Conservation (phyloP, 1,284 basidiomycete species). For the Tilletia walkeri region DNA sequence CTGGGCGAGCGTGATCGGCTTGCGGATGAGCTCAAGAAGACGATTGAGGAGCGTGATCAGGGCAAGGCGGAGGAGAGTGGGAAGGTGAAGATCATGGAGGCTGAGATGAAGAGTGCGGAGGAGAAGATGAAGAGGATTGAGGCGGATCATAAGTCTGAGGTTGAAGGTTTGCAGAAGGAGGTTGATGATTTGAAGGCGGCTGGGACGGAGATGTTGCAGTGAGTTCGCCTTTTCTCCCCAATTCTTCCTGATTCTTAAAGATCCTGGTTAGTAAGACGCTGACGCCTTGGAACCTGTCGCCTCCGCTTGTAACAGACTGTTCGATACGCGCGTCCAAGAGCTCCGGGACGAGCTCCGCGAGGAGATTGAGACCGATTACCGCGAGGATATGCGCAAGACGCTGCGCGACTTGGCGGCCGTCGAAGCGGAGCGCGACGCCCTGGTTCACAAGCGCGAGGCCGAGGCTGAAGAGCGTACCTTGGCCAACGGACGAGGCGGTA, state of each 20-base stretch:
- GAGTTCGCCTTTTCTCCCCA: neutral
- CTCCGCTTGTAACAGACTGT: constrained; percentile 22
- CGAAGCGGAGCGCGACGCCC: constrained; percentile 70
- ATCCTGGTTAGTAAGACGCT: neutral
- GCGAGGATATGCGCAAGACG: constrained; percentile 73
- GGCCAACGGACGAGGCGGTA: constrained; percentile 19
- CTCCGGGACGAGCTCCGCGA: constrained; percentile 53
- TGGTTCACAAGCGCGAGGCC: constrained; percentile 67
- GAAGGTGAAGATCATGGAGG: constrained; percentile 35
- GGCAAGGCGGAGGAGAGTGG: constrained; percentile 30
- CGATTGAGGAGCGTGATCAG: constrained; percentile 26
- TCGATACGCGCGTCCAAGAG: constrained; percentile 32
- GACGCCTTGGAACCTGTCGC: too few species aligned
- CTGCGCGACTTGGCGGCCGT: constrained; percentile 64
- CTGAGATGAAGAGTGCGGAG: constrained; percentile 31
- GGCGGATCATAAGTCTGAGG: constrained; percentile 24
- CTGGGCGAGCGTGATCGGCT: constrained; percentile 8
- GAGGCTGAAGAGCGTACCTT: constrained; percentile 47
- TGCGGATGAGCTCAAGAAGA: constrained; percentile 19
- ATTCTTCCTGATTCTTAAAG: neutral
- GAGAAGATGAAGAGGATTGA: constrained; percentile 31
- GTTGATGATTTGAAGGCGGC: constrained; percentile 24
- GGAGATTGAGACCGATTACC: constrained; percentile 46
- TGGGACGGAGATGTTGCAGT: constrained; percentile 14
- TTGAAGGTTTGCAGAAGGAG: constrained; percentile 27